Evolutionary conservation across 2,329 filamentous ascomycete species (phyloP), one percentile per base, ranked within the genome.

Genomic region (Pyricularia pennisetigena): DNA sequence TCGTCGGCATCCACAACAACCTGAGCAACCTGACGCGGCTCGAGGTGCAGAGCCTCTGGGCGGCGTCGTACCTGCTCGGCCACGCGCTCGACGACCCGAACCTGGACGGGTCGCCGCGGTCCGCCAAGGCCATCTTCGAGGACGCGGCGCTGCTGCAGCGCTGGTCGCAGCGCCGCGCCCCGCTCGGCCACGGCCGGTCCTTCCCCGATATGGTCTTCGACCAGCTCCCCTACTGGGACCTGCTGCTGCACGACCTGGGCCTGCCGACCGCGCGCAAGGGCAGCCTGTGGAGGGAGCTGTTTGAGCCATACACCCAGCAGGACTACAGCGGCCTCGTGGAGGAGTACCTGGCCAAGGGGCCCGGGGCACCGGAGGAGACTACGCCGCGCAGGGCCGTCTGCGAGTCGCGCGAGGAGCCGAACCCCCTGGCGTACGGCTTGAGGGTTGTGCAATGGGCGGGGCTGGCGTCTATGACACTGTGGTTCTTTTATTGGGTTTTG

Each of bases 191-290:
- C 70, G 85, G 85, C 0, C 76, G 78, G 1, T 74, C 75, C 32
- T 78, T 80, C 68, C 82, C 82, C 0, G 86, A 88, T 72, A 81
- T 88, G 35, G 84, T 85, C 2, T 88, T 88, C 69, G 87, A 89
- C 73, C 80, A 81, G 4, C 67, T 88, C 64, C 85, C 85, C 7
- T 89, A 86, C 74, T 76, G 87, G 66, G 86, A 88, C 75, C 69
- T 83, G 72, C 73, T 89, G 72, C 71, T 87, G 68, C 75, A 76
- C 20, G 86, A 89, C 73, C 70, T 88, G 69, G 84, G 82, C 0
- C 72, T 88, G 68, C 75, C 78, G 30, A 75, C 73, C 24, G 72
- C 74, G 68, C 73, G 80, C 35, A 82, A 82, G 72, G 69, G 71
- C 3, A 74, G 76, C 0, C 73, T 73, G 68, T 74, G 75, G 68